Conservation (phyloP, 306 rosid genomes). For the Crotalaria pallida region DNA sequence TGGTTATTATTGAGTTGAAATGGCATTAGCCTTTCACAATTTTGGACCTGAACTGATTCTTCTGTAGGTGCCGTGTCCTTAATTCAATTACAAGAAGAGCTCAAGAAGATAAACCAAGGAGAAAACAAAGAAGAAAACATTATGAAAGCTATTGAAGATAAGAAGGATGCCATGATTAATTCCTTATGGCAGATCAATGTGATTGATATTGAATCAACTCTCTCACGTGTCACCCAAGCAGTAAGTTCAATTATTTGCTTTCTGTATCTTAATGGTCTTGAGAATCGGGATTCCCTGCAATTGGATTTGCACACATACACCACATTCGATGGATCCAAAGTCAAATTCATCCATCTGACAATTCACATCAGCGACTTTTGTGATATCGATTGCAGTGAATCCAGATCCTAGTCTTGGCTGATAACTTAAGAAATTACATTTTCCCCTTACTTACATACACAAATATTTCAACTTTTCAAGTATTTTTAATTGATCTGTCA, state of each 20-base stretch:
- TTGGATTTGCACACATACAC: too few relatives aligned
- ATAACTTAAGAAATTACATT: neutral
- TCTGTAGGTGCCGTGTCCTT: conserved; percentile 84
- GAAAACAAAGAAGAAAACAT: conserved; percentile 69
- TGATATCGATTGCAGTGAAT: too few relatives aligned
- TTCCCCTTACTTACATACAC: neutral
- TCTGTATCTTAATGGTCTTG: conserved; percentile 9
- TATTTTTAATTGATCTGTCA: neutral
- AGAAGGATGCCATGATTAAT: conserved; percentile 75
- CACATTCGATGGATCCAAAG: too few relatives aligned
- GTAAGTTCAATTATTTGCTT: conserved; percentile 53
- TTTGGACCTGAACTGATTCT: conserved; percentile 14
- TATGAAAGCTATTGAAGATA: conserved; percentile 62
- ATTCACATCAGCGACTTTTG: too few relatives aligned
- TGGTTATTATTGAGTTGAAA: conserved; percentile 10
- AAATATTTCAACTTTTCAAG: neutral
- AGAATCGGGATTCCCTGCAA: too few relatives aligned
- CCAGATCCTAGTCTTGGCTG: neutral
- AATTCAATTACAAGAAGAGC: conserved; percentile 82
- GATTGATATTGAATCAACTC: conserved; percentile 84
- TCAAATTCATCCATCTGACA: too few relatives aligned
- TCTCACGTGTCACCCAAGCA: conserved; percentile 70
- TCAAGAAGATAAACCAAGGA: conserved; percentile 60
- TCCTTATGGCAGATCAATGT: conserved; percentile 93
- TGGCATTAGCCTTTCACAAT: neutral